Evolutionary conservation across 345 rosid genomes (phyloP).

Genomic region (Nephelium lappaceum): DNA sequence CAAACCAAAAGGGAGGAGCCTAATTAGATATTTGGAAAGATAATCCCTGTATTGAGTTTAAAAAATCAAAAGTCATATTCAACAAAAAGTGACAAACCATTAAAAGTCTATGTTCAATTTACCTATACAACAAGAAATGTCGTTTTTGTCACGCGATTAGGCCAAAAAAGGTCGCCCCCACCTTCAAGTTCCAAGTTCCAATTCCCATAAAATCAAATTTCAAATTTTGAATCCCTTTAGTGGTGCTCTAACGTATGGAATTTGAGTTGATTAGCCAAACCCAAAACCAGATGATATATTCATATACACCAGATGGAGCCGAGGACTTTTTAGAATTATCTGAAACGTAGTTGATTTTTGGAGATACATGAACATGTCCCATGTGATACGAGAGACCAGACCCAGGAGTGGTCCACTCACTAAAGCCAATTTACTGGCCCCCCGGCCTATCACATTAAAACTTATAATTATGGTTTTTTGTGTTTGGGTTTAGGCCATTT

Average conservation of each 20-base stretch:
- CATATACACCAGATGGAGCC: no score
- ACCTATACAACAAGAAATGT: conserved; percentile 44
- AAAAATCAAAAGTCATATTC: not conserved
- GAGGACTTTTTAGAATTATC: not conserved
- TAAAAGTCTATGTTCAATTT: conserved; percentile 12
- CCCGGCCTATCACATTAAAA: not conserved
- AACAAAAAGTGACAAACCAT: conserved; percentile 8
- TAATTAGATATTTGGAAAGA: not conserved
- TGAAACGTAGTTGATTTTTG: not conserved
- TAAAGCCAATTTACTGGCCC: not conserved
- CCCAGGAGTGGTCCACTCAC: not conserved
- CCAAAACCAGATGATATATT: not conserved
- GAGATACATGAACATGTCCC: conserved; percentile 3
- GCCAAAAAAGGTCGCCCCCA: conserved; percentile 36
- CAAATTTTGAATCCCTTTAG: conserved; percentile 17
- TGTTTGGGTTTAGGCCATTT: not conserved
- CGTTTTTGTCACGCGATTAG: conserved; percentile 48
- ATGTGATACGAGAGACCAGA: conserved; percentile 1
- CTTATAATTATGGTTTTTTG: not conserved
- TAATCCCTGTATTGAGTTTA: not conserved
- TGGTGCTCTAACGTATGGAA: conserved; percentile 13
- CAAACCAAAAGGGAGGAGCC: not conserved
- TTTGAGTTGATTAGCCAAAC: not conserved
- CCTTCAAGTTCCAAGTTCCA: conserved; percentile 17
- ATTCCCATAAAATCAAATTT: not conserved